phyloP scores from a whole-genome alignment of 2,329 filamentous ascomycete genomes.

The Microcera coccophila region DNA sequence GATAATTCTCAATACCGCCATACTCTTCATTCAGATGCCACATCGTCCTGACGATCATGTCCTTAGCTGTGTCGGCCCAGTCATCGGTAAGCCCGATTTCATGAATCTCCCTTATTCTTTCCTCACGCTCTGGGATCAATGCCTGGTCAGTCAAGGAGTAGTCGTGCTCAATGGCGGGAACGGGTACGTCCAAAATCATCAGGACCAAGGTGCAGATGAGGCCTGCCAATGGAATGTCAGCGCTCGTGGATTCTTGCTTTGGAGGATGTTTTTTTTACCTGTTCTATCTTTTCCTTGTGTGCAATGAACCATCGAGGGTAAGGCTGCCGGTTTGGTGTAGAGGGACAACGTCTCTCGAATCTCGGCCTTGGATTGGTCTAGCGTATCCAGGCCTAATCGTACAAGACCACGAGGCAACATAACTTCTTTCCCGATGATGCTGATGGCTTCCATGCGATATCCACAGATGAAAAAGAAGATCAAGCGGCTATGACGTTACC shows the following conservation, averaged over 20 bases:
- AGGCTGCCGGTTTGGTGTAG: constrained; percentile 36
- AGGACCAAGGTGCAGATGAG: constrained; percentile 66
- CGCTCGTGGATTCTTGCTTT: not conserved
- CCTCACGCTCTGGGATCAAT: constrained; percentile 57
- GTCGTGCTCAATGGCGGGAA: constrained; percentile 62
- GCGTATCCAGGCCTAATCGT: constrained; percentile 64
- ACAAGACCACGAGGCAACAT: constrained; percentile 69
- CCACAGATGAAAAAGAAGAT: constrained; percentile 61
- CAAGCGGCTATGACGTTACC: constrained; percentile 36
- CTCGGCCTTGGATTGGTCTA: constrained; percentile 64
- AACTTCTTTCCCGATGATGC: constrained; percentile 64
- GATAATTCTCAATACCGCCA: constrained; percentile 63
- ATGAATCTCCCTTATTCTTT: constrained; percentile 63
- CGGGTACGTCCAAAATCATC: constrained; percentile 56
- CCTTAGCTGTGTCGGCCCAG: constrained; percentile 63
- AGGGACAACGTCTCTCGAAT: constrained; percentile 42
- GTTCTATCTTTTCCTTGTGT: constrained; percentile 82
- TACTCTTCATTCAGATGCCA: constrained; percentile 58
- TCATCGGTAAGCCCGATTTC: constrained; percentile 69
- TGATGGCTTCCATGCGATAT: constrained; percentile 65
- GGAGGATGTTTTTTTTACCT: constrained; percentile 17
- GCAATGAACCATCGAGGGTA: constrained; percentile 73
- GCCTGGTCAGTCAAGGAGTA: constrained; percentile 63
- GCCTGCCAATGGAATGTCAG: constrained; percentile 47
- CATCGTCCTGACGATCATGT: constrained; percentile 59